Evolutionary conservation across 768 basidiomycete genomes (phyloP), one percentile per base, ranked within the genome.

Genomic region (Cytidiella melzeri): DNA sequence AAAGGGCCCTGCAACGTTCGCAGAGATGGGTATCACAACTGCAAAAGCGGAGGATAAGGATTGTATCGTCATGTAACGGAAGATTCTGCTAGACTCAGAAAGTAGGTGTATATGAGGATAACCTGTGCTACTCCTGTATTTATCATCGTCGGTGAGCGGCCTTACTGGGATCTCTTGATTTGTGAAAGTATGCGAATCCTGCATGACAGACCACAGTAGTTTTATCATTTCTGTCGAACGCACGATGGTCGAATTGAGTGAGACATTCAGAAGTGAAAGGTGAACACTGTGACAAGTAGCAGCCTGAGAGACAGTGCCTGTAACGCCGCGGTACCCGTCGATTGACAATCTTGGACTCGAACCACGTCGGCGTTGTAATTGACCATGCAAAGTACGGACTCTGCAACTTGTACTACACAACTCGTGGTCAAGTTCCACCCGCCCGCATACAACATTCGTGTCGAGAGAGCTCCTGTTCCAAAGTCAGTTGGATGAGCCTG

Each of bases 21-120:
- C 84, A 19, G 92, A 95, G 73, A 93, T 96, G 92, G 93, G 93
- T 0, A 85, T 92, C 60, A 78, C 83, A 26, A 83, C 84, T 11
- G 79, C 75, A 23, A 88, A 86, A 59, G 77, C 80, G 39, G 81
- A 92, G 59, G 79, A 88, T 4, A 83, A 92, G 66, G 84, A 90
- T 0, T 95, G 92, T 71, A 68, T 88, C 27, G 76, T 96, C 55
- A 94, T 96, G 92, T 96, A 64, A 76, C n/a, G n/a, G n/a, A n/a
- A n/a, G n/a, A n/a, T n/a, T n/a, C n/a, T n/a, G n/a, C n/a, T n/a
- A n/a, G n/a, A n/a, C n/a, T n/a, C n/a, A n/a, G n/a, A n/a, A n/a
- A n/a, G n/a, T n/a, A n/a, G n/a, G n/a, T n/a, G n/a, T n/a, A n/a
- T n/a, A n/a, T n/a, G n/a, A n/a, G n/a, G n/a, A n/a, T n/a, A n/a